Base-by-base conservation (phyloP, 2,329 filamentous ascomycete genomes). In the Aspergillus sp. region DNA sequence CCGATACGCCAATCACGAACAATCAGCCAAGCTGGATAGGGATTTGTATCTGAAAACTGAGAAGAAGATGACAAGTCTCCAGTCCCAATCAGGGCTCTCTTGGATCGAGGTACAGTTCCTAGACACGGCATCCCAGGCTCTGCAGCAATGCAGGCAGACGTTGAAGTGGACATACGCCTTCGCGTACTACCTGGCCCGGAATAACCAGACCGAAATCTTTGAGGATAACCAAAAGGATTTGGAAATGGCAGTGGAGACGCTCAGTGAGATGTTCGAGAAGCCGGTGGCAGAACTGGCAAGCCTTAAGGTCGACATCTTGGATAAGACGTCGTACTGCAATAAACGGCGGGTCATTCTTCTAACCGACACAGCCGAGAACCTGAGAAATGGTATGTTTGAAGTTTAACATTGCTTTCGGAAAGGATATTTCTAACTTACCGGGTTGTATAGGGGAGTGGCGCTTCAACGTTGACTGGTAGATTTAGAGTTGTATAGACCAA, bases 181-280 rank as follows among this genome's bases (percentile, higher is more conserved):
- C 76, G 95, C 95, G 1, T 99, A 95, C 73, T 99, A 99, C 71
- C 85, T 99, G n/a, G 89, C 89, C 3, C 87, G 91, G 55, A 98
- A 97, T 81, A 98, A 99, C 70, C 80, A 95, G 55, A 98, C 95
- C 0, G 91, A 93, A 71, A 98, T 99, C 53, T 99, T 99, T 59
- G 95, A 99, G 74, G 93, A 98, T 74, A 99, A 99, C 73, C 95
- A 99, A 70, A 96, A 96, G 75, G 95, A 99, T 71, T 79, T 99
- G 22, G 95, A 99, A 75, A 89, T 99, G 86, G 93, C 95, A 0
- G 95, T 98, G 1, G 95, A 99, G 78, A 93, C 90, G 56, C 78
- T 99, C 63, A 96, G 91, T n/a, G 93, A 96, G 75, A 96, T 99
- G 91, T 99, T 99, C 65, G 95, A 99, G 82, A 97, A 96, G 79